These are phyloP conservation scores for Brettanomyces sp. DNA, from an alignment of 805 yeast genomes.

Conservation along the genomic window DNA sequence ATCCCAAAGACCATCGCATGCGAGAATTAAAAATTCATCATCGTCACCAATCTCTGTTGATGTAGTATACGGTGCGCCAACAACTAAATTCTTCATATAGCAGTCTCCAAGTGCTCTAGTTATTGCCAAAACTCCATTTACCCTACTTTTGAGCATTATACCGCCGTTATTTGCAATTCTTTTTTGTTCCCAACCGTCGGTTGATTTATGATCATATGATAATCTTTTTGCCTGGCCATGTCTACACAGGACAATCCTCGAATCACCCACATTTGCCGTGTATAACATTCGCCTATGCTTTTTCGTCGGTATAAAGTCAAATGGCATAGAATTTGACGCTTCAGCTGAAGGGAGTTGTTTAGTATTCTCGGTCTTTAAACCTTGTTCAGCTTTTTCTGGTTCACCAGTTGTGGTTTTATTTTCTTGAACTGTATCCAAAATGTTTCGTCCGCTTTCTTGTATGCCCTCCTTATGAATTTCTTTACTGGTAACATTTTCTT, in stretches of 20 bases:
- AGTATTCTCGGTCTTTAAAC: background rate
- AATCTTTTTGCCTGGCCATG: slow-evolving; percentile 67
- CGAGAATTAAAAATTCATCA: slow-evolving; percentile 78
- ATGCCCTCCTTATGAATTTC: background rate
- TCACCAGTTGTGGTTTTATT: background rate
- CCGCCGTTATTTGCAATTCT: slow-evolving; percentile 80
- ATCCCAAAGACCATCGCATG: slow-evolving; percentile 98
- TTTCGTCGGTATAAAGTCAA: slow-evolving; percentile 38
- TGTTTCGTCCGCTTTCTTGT: background rate
- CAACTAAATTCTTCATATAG: slow-evolving; percentile 82
- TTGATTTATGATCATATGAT: slow-evolving; percentile 90
- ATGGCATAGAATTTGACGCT: slow-evolving; percentile 18
- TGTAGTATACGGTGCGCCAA: slow-evolving; percentile 89
- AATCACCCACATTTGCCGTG: slow-evolving; percentile 94
- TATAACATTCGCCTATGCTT: slow-evolving; percentile 67
- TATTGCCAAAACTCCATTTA: slow-evolving; percentile 92
- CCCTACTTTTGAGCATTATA: slow-evolving; percentile 78
- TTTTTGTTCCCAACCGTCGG: slow-evolving; percentile 66
- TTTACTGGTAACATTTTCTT: background rate
- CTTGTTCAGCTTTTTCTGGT: background rate
- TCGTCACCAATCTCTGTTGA: slow-evolving; percentile 58
- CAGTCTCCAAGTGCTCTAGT: slow-evolving; percentile 89
- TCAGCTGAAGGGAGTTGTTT: background rate
- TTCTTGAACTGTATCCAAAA: background rate
- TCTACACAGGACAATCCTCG: slow-evolving; percentile 72